Evolutionary conservation across 257 asterid species (phyloP).

Genomic region (Craterostigma plantagineum): DNA sequence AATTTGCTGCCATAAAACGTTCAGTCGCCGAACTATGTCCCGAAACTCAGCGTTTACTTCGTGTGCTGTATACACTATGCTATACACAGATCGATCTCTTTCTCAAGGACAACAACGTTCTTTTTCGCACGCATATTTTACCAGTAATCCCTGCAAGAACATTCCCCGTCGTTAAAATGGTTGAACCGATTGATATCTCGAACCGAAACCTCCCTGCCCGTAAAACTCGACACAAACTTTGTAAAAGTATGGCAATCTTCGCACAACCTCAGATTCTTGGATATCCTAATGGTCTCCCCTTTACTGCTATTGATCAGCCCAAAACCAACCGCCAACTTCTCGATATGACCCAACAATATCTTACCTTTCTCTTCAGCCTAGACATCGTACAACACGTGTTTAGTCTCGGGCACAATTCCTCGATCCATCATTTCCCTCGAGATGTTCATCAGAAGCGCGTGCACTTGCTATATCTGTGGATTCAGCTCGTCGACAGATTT

Average conservation of each 20-base stretch:
- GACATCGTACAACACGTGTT: constrained; percentile 50
- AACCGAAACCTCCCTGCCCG: constrained; percentile 45
- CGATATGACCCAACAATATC: constrained; percentile 72
- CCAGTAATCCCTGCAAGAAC: constrained; percentile 86
- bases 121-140: constrained; percentile 9
- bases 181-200: constrained; percentile 68
- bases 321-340: constrained; percentile 72
- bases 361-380: constrained; percentile 52
- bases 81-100: too few species aligned
- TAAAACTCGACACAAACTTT: constrained; percentile 45
- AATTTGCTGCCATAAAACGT: too few species aligned
- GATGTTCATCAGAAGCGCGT: constrained; percentile 39
- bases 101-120: too few species aligned
- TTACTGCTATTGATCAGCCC: constrained; percentile 57
- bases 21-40: too few species aligned
- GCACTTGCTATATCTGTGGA: constrained; percentile 64
- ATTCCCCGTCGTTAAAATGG: constrained; percentile 57
- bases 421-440: constrained; percentile 58
- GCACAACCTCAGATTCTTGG: constrained; percentile 76
- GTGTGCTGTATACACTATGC: too few species aligned
- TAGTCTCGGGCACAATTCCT: constrained; percentile 66
- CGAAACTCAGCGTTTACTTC: too few species aligned
- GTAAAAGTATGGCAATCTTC: constrained; percentile 84
- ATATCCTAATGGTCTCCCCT: constrained; percentile 67
- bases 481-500: constrained; percentile 54